These are phyloP conservation scores for Fragaria iinumae DNA, from an alignment of 306 rosid species.

Conservation along the genomic window DNA sequence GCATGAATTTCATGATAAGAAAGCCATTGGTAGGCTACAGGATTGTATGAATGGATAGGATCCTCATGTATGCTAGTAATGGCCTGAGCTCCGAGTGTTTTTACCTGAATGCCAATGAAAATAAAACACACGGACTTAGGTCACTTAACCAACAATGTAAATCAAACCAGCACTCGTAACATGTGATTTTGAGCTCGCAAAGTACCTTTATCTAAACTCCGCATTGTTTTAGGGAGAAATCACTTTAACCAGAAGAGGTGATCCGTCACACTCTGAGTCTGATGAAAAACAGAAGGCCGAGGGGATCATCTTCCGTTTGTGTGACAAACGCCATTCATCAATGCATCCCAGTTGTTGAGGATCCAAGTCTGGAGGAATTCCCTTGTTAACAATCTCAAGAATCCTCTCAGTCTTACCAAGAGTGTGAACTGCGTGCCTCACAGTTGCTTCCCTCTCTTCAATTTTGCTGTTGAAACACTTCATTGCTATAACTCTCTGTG, in stretches of 20 bases:
- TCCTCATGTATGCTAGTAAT: not conserved
- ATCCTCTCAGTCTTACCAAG: constrained; percentile 60
- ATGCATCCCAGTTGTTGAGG: constrained; percentile 37
- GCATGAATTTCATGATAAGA: not conserved
- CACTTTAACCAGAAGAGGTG: constrained; percentile 31
- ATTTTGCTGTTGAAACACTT: constrained; percentile 50
- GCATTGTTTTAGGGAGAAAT: constrained; percentile 18
- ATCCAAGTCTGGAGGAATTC: constrained; percentile 37
- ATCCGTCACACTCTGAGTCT: constrained; percentile 25
- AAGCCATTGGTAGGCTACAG: not conserved
- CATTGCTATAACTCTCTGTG: constrained; percentile 40
- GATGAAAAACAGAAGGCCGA: constrained; percentile 17
- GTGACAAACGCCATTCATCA: constrained; percentile 67
- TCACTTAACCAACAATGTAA: not conserved
- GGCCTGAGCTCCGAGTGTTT: not conserved
- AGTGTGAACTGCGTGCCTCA: constrained; percentile 53
- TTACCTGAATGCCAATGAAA: not conserved
- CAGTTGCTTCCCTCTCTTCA: constrained; percentile 70
- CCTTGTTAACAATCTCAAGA: constrained; percentile 45
- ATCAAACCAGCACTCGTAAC: not conserved
- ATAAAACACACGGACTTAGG: not conserved
- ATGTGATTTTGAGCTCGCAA: not conserved
- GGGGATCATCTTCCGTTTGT: constrained; percentile 33
- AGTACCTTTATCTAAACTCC: not conserved
- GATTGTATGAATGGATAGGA: not conserved